Base-by-base conservation (phyloP, 2,329 filamentous ascomycete genomes). In the Parascedosporium putredinis region DNA sequence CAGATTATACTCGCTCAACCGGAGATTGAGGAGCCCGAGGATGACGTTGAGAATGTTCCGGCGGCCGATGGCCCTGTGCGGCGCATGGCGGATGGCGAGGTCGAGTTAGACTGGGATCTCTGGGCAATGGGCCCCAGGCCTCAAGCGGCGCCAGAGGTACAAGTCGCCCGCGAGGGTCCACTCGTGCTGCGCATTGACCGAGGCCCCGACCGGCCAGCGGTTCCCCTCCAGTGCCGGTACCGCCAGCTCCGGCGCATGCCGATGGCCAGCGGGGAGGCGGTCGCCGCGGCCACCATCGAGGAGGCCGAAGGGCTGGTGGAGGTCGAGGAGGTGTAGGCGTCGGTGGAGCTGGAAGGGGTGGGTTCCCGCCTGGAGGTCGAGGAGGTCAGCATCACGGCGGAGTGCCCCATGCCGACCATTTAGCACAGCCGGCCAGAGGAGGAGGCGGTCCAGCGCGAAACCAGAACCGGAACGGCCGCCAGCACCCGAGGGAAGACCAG, bases 121-220 rank as follows among this genome's bases (percentile, higher is more conserved):
- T n/a, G n/a, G 34, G 36, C n/a, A 12, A n/a, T n/a, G n/a, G n/a
- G 38, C 7, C 38, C 38, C 6, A 42, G 38, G 38, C 38, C 10
- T 42, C 38, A 10, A 12, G 16, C n/a, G n/a, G n/a, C n/a, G 20
- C 38, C 38, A 10, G 14, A 43, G 16, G 47, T 49, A 3, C 47
- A 49, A 29, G 68, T 79, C n/a, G 76, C 73, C 38, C 72, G 72
- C 2, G 76, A 80, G 57, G 76, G 73, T 1, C 76, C 76, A 4
- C 68, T 79, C 9, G 75, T 80, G 10, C 69, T 80, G 25, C 69
- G 76, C 25, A 73, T 80, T 24, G 69, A 72, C 18, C 34, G 67
- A 69, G 33, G 63, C 65, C 45, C 64, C 63, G 49, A 60, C 57
- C 31, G 61, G 53, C 8, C 45, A 8, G 36, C 49, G 31, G 31